phyloP scores from a whole-genome alignment of 2,329 filamentous ascomycete species.

The Mollisiaceae sp. region DNA sequence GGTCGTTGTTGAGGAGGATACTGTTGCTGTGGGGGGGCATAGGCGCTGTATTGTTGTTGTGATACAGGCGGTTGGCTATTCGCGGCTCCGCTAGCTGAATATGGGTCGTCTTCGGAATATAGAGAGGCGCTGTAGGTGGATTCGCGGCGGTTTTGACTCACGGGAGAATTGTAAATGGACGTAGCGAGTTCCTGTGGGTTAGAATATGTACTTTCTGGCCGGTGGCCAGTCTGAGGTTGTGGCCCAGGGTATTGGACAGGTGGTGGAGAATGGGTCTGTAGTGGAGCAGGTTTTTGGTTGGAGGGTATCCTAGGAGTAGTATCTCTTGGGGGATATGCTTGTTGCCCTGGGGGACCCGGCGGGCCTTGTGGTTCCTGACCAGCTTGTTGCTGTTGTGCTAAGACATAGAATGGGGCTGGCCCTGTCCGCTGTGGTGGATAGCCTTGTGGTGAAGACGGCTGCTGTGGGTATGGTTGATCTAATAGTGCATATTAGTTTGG shows the following conservation, averaged over 20 bases:
- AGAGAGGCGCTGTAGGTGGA: slow-evolving; percentile 39
- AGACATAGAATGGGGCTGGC: slow-evolving; percentile 69
- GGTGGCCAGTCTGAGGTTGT: slow-evolving; percentile 52
- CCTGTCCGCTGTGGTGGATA: slow-evolving; percentile 57
- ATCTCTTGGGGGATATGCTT: slow-evolving; percentile 56
- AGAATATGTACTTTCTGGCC: slow-evolving; percentile 71
- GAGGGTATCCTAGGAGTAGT: slow-evolving; percentile 55
- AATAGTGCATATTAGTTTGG: not conserved
- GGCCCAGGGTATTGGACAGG: slow-evolving; percentile 54
- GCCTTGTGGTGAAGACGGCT: slow-evolving; percentile 57
- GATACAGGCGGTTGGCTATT: slow-evolving; percentile 33
- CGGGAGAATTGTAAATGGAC: slow-evolving; percentile 76
- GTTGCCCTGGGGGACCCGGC: slow-evolving; percentile 42
- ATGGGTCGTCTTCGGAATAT: slow-evolving; percentile 41
- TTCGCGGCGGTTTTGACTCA: slow-evolving; percentile 52
- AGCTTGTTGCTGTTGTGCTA: slow-evolving; percentile 45
- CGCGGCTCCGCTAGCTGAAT: slow-evolving; percentile 29
- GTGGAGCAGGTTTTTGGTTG: slow-evolving; percentile 53
- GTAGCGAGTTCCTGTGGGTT: slow-evolving; percentile 80
- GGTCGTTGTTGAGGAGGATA: slow-evolving; percentile 28
- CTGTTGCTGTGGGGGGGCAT: slow-evolving; percentile 36
- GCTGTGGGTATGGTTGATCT: slow-evolving; percentile 52
- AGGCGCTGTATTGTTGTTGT: slow-evolving; percentile 42
- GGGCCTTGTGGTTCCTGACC: slow-evolving; percentile 42
- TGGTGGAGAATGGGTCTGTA: slow-evolving; percentile 58